Evolutionary conservation across 2,329 filamentous ascomycete genomes (phyloP), one percentile per base, ranked within the genome.

Genomic region (Pseudopithomyces maydicus): DNA sequence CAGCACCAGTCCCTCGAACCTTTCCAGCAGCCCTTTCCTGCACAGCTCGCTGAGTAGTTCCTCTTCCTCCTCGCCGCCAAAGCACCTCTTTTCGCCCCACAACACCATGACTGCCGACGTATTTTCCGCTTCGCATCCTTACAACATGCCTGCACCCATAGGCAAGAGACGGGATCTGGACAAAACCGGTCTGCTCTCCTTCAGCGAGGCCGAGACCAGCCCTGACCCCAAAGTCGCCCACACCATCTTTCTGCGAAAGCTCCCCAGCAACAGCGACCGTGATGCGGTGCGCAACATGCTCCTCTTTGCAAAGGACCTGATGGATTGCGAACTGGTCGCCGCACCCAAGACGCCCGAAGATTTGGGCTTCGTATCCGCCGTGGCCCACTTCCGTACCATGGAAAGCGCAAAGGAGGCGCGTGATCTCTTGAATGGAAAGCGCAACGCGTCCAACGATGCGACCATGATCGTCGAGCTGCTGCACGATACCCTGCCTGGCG

Each of bases 271-370:
- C 69, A 87, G 82, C 42, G 84, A 81, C 66, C 74, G 79, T 49
- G 85, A 88, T 60, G 79, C 83, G 17, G 79, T 89, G 54, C 81
- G 83, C 62, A 86, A 83, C 70, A 86, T 89, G 79, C 77, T 89
- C 6, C 78, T 88, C n/a, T 88, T 89, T 64, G 84, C 86, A 19
- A 85, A 86, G 64, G 85, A 88, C 60, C 79, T 88, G 47, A 75
- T 86, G 47, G 83, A 86, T 60, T 82, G 82, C 54, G 83, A 86
- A 52, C 81, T 88, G 58, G 77, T 88, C 15, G 74, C 79, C 5
- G 59, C 66, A 14, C 78, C 79, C 48, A 82, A 83, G n/a, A 78
- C 79, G 58, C 77, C 81, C 15, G 84, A 87, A 49, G 85, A 88
- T 63, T 76, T 78, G 47, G 82, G 81, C 26, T 87, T 83, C 62